Evolutionary conservation across 257 asterid genomes (phyloP).

Genomic region (Jasminum sambac): DNA sequence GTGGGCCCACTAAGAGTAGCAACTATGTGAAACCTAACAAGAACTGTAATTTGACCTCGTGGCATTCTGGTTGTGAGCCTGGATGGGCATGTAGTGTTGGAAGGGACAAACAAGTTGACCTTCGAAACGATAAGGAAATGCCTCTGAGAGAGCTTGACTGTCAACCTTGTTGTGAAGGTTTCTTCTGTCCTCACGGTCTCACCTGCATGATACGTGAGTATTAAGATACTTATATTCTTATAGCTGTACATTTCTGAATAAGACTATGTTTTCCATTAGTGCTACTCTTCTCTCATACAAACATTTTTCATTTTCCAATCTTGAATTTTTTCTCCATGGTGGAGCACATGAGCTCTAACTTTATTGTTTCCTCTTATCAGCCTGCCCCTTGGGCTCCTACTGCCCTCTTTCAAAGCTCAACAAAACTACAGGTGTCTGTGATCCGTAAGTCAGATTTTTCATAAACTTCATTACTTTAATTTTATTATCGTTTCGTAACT

Average conservation of each 20-base stretch:
- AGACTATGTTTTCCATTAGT: not conserved
- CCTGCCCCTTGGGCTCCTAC: conserved; percentile 94
- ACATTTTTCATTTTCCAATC: not conserved
- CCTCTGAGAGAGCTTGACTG: conserved; percentile 61
- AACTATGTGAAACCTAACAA: conserved; percentile 65
- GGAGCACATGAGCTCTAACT: conserved; percentile 24
- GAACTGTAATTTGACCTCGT: conserved; percentile 79
- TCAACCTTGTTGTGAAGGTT: conserved; percentile 85
- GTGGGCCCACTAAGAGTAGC: conserved; percentile 28
- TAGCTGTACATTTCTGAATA: not conserved
- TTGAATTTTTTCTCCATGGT: conserved; percentile 7
- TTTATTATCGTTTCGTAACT: conserved; percentile 16
- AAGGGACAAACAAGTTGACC: conserved; percentile 45
- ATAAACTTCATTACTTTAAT: not conserved
- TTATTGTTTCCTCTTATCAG: conserved; percentile 28
- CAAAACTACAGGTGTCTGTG: conserved; percentile 76
- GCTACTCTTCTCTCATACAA: not conserved
- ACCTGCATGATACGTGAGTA: conserved; percentile 99
- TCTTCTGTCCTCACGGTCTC: conserved; percentile 96
- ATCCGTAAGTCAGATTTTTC: conserved; percentile 69
- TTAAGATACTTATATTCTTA: not conserved
- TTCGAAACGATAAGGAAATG: conserved; percentile 54
- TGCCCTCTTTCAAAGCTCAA: conserved; percentile 78
- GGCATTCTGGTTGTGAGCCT: conserved; percentile 92
- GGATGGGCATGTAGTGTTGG: conserved; percentile 93